Conservation (phyloP, 2,329 filamentous ascomycete genomes). For the Monilinia aucupariae region DNA sequence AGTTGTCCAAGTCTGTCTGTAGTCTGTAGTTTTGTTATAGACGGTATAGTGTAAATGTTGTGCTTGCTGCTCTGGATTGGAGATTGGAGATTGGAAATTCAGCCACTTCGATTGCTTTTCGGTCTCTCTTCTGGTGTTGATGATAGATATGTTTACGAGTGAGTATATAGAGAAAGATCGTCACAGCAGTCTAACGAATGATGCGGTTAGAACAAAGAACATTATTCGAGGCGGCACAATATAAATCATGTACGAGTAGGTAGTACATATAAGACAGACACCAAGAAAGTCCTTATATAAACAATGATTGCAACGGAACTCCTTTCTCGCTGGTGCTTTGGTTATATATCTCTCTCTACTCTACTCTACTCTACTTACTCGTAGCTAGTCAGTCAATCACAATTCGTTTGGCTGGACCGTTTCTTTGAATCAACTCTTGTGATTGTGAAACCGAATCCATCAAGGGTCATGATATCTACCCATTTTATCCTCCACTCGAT, state of each 20-base stretch:
- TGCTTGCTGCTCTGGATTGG: neutral
- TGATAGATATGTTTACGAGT: neutral
- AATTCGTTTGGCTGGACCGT: too few species aligned
- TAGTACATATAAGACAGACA: too few species aligned
- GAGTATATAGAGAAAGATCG: neutral
- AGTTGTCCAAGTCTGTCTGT: neutral
- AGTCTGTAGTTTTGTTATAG: neutral
- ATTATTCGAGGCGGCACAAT: neutral
- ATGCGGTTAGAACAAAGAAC: neutral
- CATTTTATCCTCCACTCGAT: neutral
- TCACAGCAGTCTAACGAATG: slow-evolving; percentile 2
- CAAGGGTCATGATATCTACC: neutral
- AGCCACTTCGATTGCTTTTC: slow-evolving; percentile 10
- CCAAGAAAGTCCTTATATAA: too few species aligned
- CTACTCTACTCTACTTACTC: too few species aligned
- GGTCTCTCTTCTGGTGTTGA: neutral
- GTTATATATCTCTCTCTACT: slow-evolving; percentile 2
- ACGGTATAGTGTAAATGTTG: slow-evolving; percentile 1
- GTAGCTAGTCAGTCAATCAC: too few species aligned
- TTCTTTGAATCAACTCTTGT: neutral
- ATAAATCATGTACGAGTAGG: neutral
- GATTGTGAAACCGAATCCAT: slow-evolving; percentile 10
- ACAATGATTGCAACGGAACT: neutral
- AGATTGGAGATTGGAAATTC: slow-evolving; percentile 4
- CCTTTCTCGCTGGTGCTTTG: neutral